Evolutionary conservation across 1,284 basidiomycete genomes (phyloP), one percentile per base, ranked within the genome.

Genomic region (Microbotryum violaceum): DNA sequence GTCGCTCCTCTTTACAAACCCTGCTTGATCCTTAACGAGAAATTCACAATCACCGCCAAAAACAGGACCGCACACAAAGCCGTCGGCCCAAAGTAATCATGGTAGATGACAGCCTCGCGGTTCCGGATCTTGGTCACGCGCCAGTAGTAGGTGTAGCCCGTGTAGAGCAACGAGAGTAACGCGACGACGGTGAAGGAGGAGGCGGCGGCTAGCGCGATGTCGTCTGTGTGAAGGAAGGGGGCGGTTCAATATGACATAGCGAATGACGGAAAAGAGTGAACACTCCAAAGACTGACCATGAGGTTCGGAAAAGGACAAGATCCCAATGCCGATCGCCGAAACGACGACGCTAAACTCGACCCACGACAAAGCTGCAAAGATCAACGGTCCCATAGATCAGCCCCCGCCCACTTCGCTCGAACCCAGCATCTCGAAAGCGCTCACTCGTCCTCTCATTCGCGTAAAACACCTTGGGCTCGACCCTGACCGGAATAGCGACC

Each of bases 401-500:
- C 50, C 23, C 44, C 21, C 27, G 6, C 37, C 47, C 67, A 48
- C 56, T 23, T 49, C 46, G 64, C 49, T 37, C 54, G n/a, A 25
- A 49, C 20, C 18, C 23, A 59, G 12, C 49, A 31, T 31, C 8
- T 31, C 8, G 64, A 27, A 65, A 70, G 57, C 55, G 37, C 64
- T 52, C 53, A 65, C 67, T 70, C 5, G 91, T 93, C 62, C 91
- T 81, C 76, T 97, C 94, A 52, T 89, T 89, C 4, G 94, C 94
- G 75, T 97, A 98, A 74, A 96, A 96, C 8, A 96, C 92, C 78
- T 98, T 98, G 45, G 94, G 94, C 77, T 98, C 94, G 60, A 98
- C 83, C 56, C 94, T 84, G 42, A 98, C 86, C 44, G 94, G 93
- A 1, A 98, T 83, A 1, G 91, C 84, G 62, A 98, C 92, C 67